phyloP scores from a whole-genome alignment of 495 filamentous ascomycete species.

The Penicillium daleae region DNA sequence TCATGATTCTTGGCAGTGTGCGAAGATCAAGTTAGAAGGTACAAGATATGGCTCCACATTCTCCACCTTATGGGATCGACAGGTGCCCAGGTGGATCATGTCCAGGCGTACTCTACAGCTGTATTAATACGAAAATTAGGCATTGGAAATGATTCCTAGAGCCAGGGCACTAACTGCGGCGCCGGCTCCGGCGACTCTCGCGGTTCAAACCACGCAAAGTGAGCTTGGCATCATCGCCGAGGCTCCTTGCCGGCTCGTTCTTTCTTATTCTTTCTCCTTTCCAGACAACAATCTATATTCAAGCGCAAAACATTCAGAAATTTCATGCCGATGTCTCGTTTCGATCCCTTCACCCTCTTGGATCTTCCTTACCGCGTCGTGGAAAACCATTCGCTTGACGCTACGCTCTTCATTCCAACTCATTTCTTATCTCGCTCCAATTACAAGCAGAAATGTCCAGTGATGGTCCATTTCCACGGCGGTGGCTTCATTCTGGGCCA shows the following conservation, averaged over 20 bases:
- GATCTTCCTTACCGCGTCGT: not conserved
- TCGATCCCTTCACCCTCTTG: not conserved
- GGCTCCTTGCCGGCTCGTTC: not conserved
- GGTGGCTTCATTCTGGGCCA: conserved; percentile 6
- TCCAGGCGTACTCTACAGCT: not conserved
- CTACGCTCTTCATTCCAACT: not conserved
- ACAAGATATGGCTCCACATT: not conserved
- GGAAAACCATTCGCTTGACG: not conserved
- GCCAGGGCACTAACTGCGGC: not conserved
- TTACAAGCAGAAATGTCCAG: not conserved
- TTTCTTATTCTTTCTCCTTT: not conserved
- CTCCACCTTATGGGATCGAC: not conserved
- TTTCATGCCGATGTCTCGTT: not conserved
- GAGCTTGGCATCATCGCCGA: not conserved
- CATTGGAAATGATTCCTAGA: not conserved
- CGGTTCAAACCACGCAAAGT: not conserved
- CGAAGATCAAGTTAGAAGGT: not conserved
- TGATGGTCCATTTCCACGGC: conserved; percentile 7
- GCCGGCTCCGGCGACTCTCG: not conserved
- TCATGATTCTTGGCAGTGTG: not conserved
- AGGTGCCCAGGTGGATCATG: not conserved
- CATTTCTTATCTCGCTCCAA: not conserved
- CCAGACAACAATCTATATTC: not conserved
- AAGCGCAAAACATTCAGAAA: not conserved
- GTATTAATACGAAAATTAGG: not conserved